phyloP scores from a whole-genome alignment of 1,139 yeast species.

The Geotrichum europaeum region DNA sequence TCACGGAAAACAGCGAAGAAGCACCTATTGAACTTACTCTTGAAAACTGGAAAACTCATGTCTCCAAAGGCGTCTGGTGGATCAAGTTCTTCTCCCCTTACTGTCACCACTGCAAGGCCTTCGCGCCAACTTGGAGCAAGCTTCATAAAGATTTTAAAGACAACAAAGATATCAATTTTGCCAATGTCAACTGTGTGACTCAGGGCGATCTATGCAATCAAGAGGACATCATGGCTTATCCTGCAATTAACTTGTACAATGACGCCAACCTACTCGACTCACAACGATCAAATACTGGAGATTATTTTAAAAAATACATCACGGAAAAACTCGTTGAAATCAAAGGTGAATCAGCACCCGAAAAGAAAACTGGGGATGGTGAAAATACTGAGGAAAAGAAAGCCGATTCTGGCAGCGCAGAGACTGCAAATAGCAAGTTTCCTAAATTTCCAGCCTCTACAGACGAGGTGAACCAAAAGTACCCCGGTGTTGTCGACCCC shows the following conservation, averaged over 20 bases:
- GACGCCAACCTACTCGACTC: constrained; percentile 31
- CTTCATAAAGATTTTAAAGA: constrained; percentile 25
- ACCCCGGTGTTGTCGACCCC: constrained; percentile 3
- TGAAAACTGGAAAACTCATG: constrained; percentile 5
- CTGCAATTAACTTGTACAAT: constrained; percentile 33
- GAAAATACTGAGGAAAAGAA: neutral
- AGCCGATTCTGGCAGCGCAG: neutral
- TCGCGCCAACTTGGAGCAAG: constrained; percentile 39
- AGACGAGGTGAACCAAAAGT: constrained; percentile 8
- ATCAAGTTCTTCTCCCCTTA: constrained; percentile 41
- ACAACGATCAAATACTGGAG: neutral
- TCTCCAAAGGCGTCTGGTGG: constrained; percentile 30
- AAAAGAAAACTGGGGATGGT: neutral
- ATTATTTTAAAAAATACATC: constrained; percentile 8
- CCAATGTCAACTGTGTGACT: constrained; percentile 37
- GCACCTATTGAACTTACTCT: constrained; percentile 11
- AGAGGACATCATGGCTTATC: constrained; percentile 32
- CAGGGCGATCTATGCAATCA: constrained; percentile 38
- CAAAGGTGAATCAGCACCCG: constrained; percentile 5
- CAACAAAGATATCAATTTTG: constrained; percentile 32
- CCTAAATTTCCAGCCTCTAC: constrained; percentile 13
- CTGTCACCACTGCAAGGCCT: constrained; percentile 36
- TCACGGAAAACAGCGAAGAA: constrained; percentile 1
- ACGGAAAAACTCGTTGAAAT: neutral
- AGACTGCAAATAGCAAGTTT: constrained; percentile 3